Evolutionary conservation across 495 filamentous ascomycete species (phyloP), one percentile per base, ranked within the genome.

Genomic region (Podospora pseudopauciseta): DNA sequence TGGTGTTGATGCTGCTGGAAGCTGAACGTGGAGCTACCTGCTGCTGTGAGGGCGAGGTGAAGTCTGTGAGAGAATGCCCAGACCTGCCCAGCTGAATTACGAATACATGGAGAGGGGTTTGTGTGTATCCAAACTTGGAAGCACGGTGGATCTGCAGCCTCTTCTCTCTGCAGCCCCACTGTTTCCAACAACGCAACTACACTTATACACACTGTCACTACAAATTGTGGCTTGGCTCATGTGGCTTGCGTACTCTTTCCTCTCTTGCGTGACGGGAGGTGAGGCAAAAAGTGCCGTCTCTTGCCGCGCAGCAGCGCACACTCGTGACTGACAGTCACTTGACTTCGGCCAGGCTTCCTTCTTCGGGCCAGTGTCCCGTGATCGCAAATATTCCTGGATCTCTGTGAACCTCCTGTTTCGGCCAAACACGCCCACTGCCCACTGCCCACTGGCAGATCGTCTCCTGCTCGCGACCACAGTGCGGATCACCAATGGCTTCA

Each of bases 261-360:
- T 34, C 32, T 28, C 27, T 15, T 15, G 5, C n/a, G 7, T 16
- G 3, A 23, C 23, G 23, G 23, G 23, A 13, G 9, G 5, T 15
- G 27, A 55, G 66, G 60, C 60, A 55, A 64, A 34, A 64, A 60
- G 56, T 68, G 67, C 67, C 63, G 67, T 39, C 44, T 56, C 53
- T 69, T 69, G 63, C 67, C 67, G 67, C 59, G 55, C 67, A 69
- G 23, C 23, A 23, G 23, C 55, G 4, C 55, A 19, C 55, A 26
- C 55, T n/a, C 55, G 55, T 58, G 55, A 58, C 55, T 20, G 55
- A 7, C n/a, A 20, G 55, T 58, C 55, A 58, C 55, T 58, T 58
- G 55, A 58, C 55, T 58, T 58, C 55, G 23, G 23, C 3, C n/a
- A 19, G 16, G 55, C n/a, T 58, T 20, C 55, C 55, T 20, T 19